Evolutionary conservation across 306 rosid species (phyloP).

Genomic region (Carpinus fangiana): DNA sequence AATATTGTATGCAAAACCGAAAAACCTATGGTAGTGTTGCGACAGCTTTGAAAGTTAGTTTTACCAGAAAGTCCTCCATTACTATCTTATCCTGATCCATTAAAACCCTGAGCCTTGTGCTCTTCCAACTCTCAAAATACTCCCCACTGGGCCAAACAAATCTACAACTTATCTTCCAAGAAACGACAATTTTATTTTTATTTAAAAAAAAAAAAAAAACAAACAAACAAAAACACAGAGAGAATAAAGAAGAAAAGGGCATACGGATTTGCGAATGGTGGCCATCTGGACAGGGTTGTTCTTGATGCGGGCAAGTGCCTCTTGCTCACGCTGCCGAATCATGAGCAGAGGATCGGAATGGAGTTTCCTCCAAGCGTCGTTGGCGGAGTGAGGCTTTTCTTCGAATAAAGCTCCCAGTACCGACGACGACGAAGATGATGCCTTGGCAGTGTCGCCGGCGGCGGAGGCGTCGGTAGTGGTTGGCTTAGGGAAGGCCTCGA

Average conservation of each 20-base stretch:
- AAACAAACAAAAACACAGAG: not conserved
- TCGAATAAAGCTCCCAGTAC: slow-evolving; percentile 87
- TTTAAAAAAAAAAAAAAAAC: no score
- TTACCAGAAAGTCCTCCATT: not conserved
- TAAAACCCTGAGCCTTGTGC: not conserved
- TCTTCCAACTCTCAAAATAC: not conserved
- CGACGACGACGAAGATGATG: slow-evolving; percentile 14
- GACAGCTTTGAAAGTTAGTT: not conserved
- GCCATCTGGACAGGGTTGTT: slow-evolving; percentile 97
- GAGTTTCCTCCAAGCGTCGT: slow-evolving; percentile 95
- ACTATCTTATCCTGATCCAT: not conserved
- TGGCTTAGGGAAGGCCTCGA: slow-evolving; percentile 63
- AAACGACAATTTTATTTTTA: no score
- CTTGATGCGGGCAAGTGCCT: slow-evolving; percentile 70
- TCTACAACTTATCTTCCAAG: not conserved
- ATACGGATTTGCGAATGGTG: slow-evolving; percentile 75
- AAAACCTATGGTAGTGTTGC: not conserved
- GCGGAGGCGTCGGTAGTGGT: slow-evolving; percentile 48
- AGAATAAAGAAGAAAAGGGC: slow-evolving; percentile 20
- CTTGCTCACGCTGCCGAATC: slow-evolving; percentile 94
- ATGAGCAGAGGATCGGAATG: slow-evolving; percentile 94
- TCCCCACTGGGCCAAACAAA: not conserved
- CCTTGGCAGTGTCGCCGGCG: slow-evolving; percentile 51
- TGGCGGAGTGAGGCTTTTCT: slow-evolving; percentile 90
- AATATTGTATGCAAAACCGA: not conserved